Conservation (phyloP, 768 basidiomycete genomes). For the Pulveroboletus sp. region DNA sequence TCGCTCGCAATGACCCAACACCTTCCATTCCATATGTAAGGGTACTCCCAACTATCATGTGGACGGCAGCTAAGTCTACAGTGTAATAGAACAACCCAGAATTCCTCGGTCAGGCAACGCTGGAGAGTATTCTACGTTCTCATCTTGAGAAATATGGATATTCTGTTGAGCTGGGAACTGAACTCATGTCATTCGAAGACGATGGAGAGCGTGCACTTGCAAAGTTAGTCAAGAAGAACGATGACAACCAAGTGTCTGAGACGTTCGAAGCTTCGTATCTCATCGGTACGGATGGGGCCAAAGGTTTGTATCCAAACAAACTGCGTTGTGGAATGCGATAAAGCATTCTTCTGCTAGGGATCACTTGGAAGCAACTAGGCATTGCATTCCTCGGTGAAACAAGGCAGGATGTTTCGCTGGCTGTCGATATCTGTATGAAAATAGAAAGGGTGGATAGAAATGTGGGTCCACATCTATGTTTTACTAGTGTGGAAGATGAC, state of each 20-base stretch:
- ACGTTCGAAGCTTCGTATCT: constrained; percentile 31
- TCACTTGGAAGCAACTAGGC: constrained; percentile 39
- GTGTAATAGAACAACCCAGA: constrained; percentile 8
- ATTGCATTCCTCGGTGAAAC: constrained; percentile 43
- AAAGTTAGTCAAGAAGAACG: constrained; percentile 28
- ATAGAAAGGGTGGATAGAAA: constrained; percentile 27
- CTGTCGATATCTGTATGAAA: constrained; percentile 37
- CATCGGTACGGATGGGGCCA: constrained; percentile 43
- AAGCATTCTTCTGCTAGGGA: constrained; percentile 16
- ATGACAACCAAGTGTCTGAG: constrained; percentile 28
- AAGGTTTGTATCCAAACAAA: constrained; percentile 8
- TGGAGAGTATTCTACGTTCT: constrained; percentile 28
- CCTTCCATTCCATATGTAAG: constrained; percentile 29
- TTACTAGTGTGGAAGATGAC: no score
- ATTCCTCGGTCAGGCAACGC: constrained; percentile 22
- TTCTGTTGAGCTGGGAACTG: constrained; percentile 43
- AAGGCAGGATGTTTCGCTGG: constrained; percentile 23
- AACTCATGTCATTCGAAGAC: constrained; percentile 44
- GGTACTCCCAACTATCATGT: not conserved
- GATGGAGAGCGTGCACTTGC: constrained; percentile 35
- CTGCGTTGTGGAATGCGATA: not conserved
- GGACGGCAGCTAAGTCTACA: not conserved
- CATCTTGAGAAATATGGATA: constrained; percentile 23
- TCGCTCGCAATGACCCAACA: constrained; percentile 14
- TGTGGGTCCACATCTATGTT: constrained; percentile 9